Evolutionary conservation across 2,329 filamentous ascomycete species (phyloP).

Genomic region (Pleomassaria siparia): DNA sequence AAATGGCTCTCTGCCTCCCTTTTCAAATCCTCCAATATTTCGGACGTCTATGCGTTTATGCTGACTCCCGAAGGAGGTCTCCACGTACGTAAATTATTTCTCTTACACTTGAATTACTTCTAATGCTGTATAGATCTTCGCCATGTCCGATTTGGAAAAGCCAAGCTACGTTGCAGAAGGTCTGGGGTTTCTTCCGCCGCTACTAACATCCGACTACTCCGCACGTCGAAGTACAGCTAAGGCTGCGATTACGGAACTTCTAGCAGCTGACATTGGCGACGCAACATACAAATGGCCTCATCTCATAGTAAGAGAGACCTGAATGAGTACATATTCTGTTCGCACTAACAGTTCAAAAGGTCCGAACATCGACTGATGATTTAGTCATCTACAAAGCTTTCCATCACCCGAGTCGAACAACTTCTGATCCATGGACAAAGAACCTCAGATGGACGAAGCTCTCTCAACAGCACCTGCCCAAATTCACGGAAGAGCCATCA

Average conservation of each 20-base stretch:
- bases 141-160: conserved; percentile 70
- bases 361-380: conserved; percentile 79
- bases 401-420: conserved; percentile 47
- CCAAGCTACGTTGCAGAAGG: conserved; percentile 75
- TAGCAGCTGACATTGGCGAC: conserved; percentile 85
- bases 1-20: conserved; percentile 85
- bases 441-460: conserved; percentile 76
- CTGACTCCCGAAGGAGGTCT: conserved; percentile 74
- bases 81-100: conserved; percentile 57
- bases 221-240: conserved; percentile 70
- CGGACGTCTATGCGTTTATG: conserved; percentile 72
- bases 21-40: conserved; percentile 65
- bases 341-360: conserved; percentile 54
- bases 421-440: conserved; percentile 51
- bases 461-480: conserved; percentile 67
- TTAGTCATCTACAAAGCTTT: conserved; percentile 86
- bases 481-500: conserved; percentile 52
- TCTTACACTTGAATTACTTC: background rate
- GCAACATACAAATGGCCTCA: conserved; percentile 69
- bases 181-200: conserved; percentile 74
- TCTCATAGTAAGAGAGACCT: conserved; percentile 66
- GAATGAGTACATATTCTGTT: background rate
- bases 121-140: conserved; percentile 63
- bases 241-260: conserved; percentile 74
- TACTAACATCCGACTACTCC: conserved; percentile 71